Percentiles rank a stretch among this genome's conserved stretches.
phyloP scores from a whole-genome alignment of 768 basidiomycete species.

The Pholiota conissans region DNA sequence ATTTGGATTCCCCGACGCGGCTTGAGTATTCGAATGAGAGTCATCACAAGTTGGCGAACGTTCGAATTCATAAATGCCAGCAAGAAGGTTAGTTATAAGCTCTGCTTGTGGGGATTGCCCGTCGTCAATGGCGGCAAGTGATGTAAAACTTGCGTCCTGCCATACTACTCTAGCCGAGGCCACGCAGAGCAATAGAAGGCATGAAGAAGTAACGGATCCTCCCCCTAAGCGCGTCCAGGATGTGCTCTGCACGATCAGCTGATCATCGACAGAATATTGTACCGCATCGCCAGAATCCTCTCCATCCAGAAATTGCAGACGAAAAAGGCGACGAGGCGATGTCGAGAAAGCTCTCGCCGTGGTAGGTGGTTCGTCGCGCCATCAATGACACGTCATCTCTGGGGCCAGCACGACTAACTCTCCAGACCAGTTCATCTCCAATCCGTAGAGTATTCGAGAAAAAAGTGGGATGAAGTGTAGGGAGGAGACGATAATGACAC shows the following conservation, averaged over 20 bases:
- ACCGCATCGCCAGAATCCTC: not conserved
- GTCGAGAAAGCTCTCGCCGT: not conserved
- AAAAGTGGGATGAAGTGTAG: not conserved
- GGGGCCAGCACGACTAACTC: not conserved
- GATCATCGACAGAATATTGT: not conserved
- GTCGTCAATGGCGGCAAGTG: not conserved
- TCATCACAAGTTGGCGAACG: not conserved
- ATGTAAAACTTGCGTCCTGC: not conserved
- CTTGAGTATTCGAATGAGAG: not conserved
- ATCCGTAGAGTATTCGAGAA: not conserved
- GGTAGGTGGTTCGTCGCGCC: not conserved
- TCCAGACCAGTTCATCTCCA: not conserved
- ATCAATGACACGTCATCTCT: not conserved
- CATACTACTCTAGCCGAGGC: not conserved
- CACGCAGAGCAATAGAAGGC: not conserved
- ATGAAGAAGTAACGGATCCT: not conserved
- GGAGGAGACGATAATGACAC: not conserved
- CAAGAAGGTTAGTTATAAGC: not conserved
- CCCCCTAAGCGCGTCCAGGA: not conserved
- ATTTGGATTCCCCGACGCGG: not conserved
- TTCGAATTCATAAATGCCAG: not conserved
- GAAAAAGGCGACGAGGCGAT: not conserved
- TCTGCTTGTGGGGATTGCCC: not conserved
- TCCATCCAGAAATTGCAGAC: not conserved
- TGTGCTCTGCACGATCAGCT: not conserved